Evolutionary conservation across 192 early-diverging fungal species (phyloP), one percentile per base, ranked within the genome.

Genomic region (Podila verticillata): DNA sequence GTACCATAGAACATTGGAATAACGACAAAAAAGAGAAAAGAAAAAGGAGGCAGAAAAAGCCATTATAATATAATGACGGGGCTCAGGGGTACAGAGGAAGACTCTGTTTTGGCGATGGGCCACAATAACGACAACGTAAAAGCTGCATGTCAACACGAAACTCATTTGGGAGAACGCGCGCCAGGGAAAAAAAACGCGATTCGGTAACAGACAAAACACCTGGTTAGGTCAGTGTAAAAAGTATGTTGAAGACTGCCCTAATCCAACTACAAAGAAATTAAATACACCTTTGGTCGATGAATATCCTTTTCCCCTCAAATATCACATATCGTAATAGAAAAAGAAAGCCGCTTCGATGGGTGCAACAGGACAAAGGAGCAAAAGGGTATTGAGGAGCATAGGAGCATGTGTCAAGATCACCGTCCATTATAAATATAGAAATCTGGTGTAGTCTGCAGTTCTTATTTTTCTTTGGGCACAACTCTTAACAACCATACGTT

Each of bases 161-260:
- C 6, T 30, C n/a, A 61, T 20, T n/a, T 29, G 12, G 56, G 15
- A 22, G 29, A 13, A 63, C 13, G 10, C 36, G 49, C n/a, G 19
- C 26, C 20, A n/a, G 24, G 36, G 29, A 35, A 56, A 29, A 61
- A 48, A 57, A 34, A 66, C 39, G 34, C 17, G 48, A 54, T 36
- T 68, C 35, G 73, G 63, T 63, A 49, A 65, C 66, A 51, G 31
- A 56, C 24, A 44, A 58, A 58, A 4, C 15, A 39, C 48, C 39
- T 59, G 51, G 36, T 59, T 39, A 56, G 19, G 17, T 24, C 13
- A 28, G 26, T 57, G 22, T 24, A 35, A 17, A 29, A 35, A 17
- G 19, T 12, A 10, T 54, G 31, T 5, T 36, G 32, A 54, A n/a
- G n/a, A 20, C 7, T 32, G 48, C 6, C 57, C 32, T 29, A 3